Conservation (phyloP, 805 yeast genomes). For the Barnettozyma siamensis region DNA sequence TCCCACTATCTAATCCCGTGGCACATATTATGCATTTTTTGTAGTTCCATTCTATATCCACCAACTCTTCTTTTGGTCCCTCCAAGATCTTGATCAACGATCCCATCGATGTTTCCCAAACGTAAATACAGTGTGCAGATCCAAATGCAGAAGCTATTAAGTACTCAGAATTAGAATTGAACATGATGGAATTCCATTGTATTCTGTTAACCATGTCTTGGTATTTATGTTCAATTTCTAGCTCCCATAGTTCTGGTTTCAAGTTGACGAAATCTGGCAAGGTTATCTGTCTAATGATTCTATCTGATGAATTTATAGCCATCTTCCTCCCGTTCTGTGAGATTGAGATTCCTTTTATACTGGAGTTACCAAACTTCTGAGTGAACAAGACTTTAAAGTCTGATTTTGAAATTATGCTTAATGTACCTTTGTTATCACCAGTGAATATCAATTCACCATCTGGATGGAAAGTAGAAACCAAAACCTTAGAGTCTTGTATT, state of each 20-base stretch:
- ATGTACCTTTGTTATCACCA: constrained; percentile 79
- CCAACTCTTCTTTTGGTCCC: constrained; percentile 84
- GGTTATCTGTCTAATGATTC: constrained; percentile 60
- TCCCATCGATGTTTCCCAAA: constrained; percentile 90
- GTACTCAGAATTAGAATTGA: constrained; percentile 73
- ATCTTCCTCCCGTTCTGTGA: constrained; percentile 55
- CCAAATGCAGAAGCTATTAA: constrained; percentile 87
- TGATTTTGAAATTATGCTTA: constrained; percentile 41
- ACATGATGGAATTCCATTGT: constrained; percentile 81
- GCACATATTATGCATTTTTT: constrained; percentile 69
- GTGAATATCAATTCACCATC: constrained; percentile 52
- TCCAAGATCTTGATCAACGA: constrained; percentile 84
- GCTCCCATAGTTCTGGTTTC: constrained; percentile 32
- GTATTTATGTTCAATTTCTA: constrained; percentile 73
- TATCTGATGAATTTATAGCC: constrained; percentile 72
- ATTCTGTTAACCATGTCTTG: constrained; percentile 85
- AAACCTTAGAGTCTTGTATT: constrained; percentile 17
- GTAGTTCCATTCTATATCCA: constrained; percentile 84
- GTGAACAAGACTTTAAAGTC: constrained; percentile 35
- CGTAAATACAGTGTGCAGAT: constrained; percentile 80
- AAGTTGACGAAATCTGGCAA: constrained; percentile 31
- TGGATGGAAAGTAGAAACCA: constrained; percentile 40
- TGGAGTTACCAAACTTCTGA: constrained; percentile 58
- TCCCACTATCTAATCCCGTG: constrained; percentile 81
- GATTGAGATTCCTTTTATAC: constrained; percentile 61